These are phyloP conservation scores for Vitis hybrid DNA, from an alignment of 177 flowering plant genomes.

Conservation along the genomic window DNA sequence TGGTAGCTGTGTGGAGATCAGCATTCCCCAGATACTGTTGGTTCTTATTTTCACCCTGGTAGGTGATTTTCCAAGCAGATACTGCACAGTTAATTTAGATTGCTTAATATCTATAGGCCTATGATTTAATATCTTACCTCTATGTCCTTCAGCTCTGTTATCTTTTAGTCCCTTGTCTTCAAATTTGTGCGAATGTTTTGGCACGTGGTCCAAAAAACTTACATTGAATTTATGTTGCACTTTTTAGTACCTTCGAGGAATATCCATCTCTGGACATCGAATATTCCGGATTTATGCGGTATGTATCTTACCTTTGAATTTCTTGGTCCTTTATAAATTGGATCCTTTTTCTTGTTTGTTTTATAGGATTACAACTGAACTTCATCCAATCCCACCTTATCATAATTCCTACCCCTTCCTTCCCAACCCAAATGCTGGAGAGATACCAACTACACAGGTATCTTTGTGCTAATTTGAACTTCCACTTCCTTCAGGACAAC, in stretches of 20 bases:
- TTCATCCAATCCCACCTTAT: too few relatives aligned
- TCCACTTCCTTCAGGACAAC: background rate
- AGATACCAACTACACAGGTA: background rate
- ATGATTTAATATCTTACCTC: background rate
- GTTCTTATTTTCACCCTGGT: slow-evolving; percentile 83
- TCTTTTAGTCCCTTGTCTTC: background rate
- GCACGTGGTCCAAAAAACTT: background rate
- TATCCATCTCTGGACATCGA: slow-evolving; percentile 70
- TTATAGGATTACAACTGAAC: background rate
- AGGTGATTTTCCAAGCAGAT: slow-evolving; percentile 19
- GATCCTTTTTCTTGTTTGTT: background rate
- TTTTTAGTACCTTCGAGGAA: slow-evolving; percentile 78
- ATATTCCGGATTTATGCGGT: slow-evolving; percentile 89
- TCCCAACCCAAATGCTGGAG: background rate
- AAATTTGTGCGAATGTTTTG: background rate
- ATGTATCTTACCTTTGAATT: slow-evolving; percentile 19
- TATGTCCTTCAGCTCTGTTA: background rate
- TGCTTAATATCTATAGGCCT: background rate
- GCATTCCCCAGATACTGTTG: slow-evolving; percentile 71
- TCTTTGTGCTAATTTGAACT: background rate
- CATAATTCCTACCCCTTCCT: background rate
- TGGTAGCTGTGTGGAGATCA: slow-evolving; percentile 85
- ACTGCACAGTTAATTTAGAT: background rate
- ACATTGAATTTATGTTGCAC: slow-evolving; percentile 3
- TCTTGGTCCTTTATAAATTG: background rate